Evolutionary conservation across 2,329 filamentous ascomycete genomes (phyloP), one percentile per base, ranked within the genome.

Genomic region (Talaromyces marneffei): DNA sequence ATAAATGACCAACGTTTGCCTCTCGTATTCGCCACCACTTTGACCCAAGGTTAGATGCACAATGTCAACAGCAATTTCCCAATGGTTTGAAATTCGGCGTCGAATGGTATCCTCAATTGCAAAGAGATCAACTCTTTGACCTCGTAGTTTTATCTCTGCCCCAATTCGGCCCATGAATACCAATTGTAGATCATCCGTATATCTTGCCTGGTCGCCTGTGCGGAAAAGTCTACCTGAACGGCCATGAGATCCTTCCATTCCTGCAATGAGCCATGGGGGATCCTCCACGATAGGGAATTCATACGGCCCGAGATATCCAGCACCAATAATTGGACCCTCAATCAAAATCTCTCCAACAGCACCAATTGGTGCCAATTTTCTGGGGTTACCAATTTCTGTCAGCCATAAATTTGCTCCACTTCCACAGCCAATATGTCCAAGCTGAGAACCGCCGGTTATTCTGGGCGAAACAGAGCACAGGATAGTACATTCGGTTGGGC

Each of bases 311-410:
- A 80, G 61, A 59, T 83, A 83, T 0, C 79, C 80, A 40, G 72
- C 70, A 3, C 75, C 79, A 39, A 76, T 60, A 18, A 73, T 65
- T 39, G 68, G 61, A 0, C 76, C 74, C 62, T 81, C 79, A 1
- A 81, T 69, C 72, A 75, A 75, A 4, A 74, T 68, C 59, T 74
- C 72, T 3, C 72, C 72, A 44, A 68, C 63, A 59, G 72, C 75
- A 8, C 77, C 77, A 7, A 80, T 75, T 0, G 78, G 77, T 0
- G 74, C 70, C n/a, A 80, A 62, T 2, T 82, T 73, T 42, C 78
- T 76, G 23, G 46, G 54, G 0, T 79, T 65, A 80, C 78, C 12
- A 7, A 39, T 39, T 39, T 52, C 57, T 18, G 57, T 52, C n/a
- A 59, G 20, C 57, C 57, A 59, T 18, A 59, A 18, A 20, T 50